These are phyloP conservation scores for Gossypium davidsonii DNA, from an alignment of 441 rosid species.

Conservation along the genomic window DNA sequence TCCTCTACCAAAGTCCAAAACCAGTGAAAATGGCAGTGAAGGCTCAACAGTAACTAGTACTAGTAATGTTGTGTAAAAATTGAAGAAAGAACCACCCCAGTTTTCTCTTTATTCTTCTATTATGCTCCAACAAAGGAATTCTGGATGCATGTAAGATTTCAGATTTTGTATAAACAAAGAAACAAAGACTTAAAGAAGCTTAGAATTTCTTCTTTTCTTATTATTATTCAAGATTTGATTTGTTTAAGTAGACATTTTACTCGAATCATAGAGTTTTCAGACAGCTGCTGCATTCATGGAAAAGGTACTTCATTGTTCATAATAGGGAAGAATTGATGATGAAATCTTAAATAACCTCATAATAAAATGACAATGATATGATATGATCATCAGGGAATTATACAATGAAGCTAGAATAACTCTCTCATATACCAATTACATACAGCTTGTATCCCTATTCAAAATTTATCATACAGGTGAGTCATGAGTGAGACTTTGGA, in stretches of 20 bases:
- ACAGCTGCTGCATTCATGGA: background rate
- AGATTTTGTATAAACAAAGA: background rate
- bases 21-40: constrained; percentile 16
- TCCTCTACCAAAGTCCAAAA: constrained; percentile 29
- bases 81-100: background rate
- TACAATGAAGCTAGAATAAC: background rate
- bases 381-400: too few species aligned
- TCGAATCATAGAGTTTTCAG: background rate
- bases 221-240: background rate
- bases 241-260: background rate
- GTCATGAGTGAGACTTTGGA: background rate
- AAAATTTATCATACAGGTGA: background rate
- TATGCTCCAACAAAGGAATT: background rate
- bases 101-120: background rate
- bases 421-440: background rate
- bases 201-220: background rate
- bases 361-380: too few species aligned
- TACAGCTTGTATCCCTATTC: background rate
- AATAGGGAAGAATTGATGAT: too few species aligned
- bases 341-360: too few species aligned
- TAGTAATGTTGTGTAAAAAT: constrained; percentile 17
- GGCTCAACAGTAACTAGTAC: constrained; percentile 4
- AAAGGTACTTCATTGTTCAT: too few species aligned
- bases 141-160: background rate
- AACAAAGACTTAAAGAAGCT: background rate